These are phyloP conservation scores for Elymus sibiricus DNA, from an alignment of 176 grass and related monocot genomes.

Conservation along the genomic window DNA sequence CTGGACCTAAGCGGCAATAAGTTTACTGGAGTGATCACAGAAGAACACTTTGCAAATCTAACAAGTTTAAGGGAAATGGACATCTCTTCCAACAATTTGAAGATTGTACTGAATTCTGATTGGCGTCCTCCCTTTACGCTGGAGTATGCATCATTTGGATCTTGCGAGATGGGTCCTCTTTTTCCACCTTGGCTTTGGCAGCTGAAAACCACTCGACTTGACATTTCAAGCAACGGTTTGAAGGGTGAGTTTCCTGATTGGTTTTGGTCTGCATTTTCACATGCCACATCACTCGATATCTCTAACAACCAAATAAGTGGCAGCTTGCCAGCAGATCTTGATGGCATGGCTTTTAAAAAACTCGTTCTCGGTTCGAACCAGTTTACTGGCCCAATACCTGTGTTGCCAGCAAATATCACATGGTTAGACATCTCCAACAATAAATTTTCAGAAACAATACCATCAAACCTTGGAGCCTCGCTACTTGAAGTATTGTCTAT, in stretches of 20 bases:
- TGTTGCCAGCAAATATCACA: not conserved
- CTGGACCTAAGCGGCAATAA: not conserved
- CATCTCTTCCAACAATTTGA: not conserved
- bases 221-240: not conserved
- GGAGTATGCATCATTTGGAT: not conserved
- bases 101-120: not conserved
- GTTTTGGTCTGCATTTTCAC: conserved; percentile 20
- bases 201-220: not conserved
- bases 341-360: not conserved
- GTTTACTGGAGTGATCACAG: not conserved
- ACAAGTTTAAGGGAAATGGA: not conserved
- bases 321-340: not conserved
- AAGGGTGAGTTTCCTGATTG: not conserved
- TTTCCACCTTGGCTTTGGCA: conserved; percentile 26
- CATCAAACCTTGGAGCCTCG: no score
- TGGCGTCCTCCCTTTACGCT: not conserved
- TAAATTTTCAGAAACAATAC: no score
- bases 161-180: conserved; percentile 13
- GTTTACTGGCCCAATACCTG: not conserved
- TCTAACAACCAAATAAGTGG: conserved; percentile 33
- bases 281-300: not conserved
- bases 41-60: not conserved
- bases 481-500: no score
- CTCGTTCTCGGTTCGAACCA: not conserved
- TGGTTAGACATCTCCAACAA: not conserved